Conservation (phyloP, 1,284 basidiomycete genomes). For the Ceratobasidium sp. region DNA sequence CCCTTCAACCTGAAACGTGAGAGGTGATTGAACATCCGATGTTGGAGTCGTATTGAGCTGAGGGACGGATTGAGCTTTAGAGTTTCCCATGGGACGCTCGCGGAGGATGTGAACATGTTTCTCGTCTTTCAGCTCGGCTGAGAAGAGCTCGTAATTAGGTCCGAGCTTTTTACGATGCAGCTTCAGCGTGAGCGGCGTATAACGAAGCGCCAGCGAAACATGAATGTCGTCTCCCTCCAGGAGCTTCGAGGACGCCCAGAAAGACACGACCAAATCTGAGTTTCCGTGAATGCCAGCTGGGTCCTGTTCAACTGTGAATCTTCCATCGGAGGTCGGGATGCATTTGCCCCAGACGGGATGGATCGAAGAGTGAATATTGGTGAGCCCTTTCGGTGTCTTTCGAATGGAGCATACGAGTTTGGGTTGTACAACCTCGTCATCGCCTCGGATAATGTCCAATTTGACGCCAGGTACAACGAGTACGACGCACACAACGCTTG, state of each 20-base stretch:
- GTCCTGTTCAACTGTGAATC: not conserved
- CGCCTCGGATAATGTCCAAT: not conserved
- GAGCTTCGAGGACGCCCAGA: constrained; percentile 13
- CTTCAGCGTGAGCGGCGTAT: not conserved
- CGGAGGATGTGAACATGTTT: constrained; percentile 53
- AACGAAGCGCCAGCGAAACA: not conserved
- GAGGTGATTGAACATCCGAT: not conserved
- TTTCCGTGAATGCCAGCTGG: constrained; percentile 4
- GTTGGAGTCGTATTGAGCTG: constrained; percentile 5
- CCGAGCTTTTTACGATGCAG: constrained; percentile 50
- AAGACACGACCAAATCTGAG: constrained; percentile 27
- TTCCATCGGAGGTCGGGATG: not conserved
- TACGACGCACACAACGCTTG: constrained; percentile 17
- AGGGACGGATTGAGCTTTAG: constrained; percentile 3
- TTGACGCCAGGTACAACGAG: not conserved
- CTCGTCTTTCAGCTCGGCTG: constrained; percentile 52
- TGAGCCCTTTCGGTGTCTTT: not conserved
- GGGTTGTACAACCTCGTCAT: not conserved
- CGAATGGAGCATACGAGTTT: not conserved
- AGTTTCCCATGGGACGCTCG: constrained; percentile 41
- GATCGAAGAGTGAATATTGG: constrained; percentile 2
- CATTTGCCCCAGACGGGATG: constrained; percentile 23
- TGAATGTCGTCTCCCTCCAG: not conserved
- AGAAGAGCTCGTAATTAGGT: constrained; percentile 50
- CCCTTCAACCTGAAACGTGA: not conserved